These are phyloP conservation scores for Typha latifolia DNA, from an alignment of 176 grass and related monocot species.

Conservation along the genomic window DNA sequence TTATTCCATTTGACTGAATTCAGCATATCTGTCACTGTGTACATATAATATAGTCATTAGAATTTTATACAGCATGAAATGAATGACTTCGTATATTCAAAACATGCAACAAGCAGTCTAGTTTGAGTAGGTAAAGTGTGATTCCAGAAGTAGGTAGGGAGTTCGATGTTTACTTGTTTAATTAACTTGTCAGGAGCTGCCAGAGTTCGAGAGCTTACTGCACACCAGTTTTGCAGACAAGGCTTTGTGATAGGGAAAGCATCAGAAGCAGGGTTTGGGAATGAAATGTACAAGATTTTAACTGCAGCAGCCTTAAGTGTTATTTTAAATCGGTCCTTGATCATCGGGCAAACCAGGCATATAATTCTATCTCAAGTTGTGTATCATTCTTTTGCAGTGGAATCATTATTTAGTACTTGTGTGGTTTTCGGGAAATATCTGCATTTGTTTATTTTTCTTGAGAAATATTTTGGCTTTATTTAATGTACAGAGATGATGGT, in stretches of 20 bases:
- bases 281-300: conserved; percentile 98
- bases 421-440: neutral
- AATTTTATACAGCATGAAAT: neutral
- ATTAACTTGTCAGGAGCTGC: conserved; percentile 63
- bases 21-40: neutral
- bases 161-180: conserved; percentile 37
- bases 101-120: conserved; percentile 3
- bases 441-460: neutral
- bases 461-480: neutral
- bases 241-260: conserved; percentile 93
- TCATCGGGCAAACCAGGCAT: conserved; percentile 98
- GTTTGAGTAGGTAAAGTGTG: conserved; percentile 13
- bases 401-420: neutral
- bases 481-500: neutral
- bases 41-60: neutral
- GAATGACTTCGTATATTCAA: neutral
- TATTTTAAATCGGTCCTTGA: conserved; percentile 88
- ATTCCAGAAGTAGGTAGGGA: conserved; percentile 16
- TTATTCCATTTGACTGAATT: neutral
- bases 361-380: conserved; percentile 34
- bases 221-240: conserved; percentile 71
- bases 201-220: conserved; percentile 59
- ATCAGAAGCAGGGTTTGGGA: conserved; percentile 92
- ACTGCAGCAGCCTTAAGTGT: conserved; percentile 76
- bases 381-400: conserved; percentile 33